Base-by-base conservation (phyloP, 768 basidiomycete genomes). In the Tulasnella sp. region DNA sequence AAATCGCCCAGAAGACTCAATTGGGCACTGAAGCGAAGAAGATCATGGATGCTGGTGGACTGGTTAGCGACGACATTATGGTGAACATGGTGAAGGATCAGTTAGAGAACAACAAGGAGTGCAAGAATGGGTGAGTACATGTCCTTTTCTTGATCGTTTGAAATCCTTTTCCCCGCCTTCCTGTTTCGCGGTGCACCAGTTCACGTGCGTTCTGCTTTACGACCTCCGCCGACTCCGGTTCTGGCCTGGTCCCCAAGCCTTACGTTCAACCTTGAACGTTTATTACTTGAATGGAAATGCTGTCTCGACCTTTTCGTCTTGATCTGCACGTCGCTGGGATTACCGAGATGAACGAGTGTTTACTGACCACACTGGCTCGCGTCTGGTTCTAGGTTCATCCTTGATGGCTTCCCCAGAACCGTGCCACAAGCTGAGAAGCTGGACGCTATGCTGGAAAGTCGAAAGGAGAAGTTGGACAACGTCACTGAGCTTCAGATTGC, bases 331-430 rank as follows among this genome's bases (percentile, higher is more conserved):
- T 37, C 22, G 25, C 15, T n/a, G 3, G 34, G 22, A 37, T n/a
- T 70, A 70, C 22, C 37, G 69, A 49, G 17, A 49, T 49, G 45
- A 58, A 12, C 8, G 39, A 49, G 42, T 29, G 36, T 4, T 38
- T 25, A 52, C 73, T 54, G 73, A 64, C 45, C 52, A n/a, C 25
- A n/a, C 36, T 54, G 14, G 3, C 31, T n/a, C 4, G 19, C 25
- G 1, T n/a, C 37, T 14, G 31, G 29, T 58, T 58, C 19, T 79
- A 99, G 97, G 45, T 99, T 99, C 84, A 97, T 99, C 76, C 87
- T 99, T 71, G 97, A 99, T 81, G 97, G 97, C n/a, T 99, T 99
- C 89, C 97, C 97, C 54, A 91, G 97, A 58, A 99, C 97, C 4
- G 94, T 99, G 42, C 91, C 93, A 12, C 97, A 99, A 81, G 97